Evolutionary conservation across 371 early-diverging fungal species (phyloP).

Genomic region (Sporodiniella umbellata): DNA sequence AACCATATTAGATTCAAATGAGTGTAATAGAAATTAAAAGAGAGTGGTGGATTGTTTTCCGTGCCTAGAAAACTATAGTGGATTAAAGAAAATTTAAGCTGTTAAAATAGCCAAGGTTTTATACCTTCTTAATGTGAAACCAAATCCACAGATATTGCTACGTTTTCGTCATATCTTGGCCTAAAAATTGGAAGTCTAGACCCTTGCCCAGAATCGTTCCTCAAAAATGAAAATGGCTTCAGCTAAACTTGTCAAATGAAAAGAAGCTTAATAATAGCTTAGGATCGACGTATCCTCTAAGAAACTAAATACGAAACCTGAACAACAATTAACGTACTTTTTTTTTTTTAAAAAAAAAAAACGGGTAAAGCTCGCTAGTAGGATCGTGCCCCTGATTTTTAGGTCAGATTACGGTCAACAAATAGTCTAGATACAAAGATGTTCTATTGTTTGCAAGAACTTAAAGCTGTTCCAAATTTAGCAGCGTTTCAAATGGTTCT

Average conservation of each 20-base stretch:
- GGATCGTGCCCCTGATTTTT: no score
- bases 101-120: background rate
- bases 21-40: background rate
- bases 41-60: background rate
- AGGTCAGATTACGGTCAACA: no score
- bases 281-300: background rate
- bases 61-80: background rate
- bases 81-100: background rate
- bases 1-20: constrained; percentile 11
- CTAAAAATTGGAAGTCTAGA: background rate
- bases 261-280: background rate
- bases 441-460: no score
- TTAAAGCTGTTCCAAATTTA: no score
- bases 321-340: background rate
- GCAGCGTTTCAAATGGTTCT: no score
- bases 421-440: no score
- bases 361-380: background rate
- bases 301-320: background rate
- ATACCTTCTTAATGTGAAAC: background rate
- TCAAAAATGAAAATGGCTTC: background rate
- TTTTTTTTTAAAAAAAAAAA: background rate
- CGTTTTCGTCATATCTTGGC: no score
- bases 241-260: background rate
- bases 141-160: background rate
- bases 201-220: background rate